Evolutionary conservation across 1,284 basidiomycete genomes (phyloP), one percentile per base, ranked within the genome.

Genomic region (Kalmanozyma brasiliensis): DNA sequence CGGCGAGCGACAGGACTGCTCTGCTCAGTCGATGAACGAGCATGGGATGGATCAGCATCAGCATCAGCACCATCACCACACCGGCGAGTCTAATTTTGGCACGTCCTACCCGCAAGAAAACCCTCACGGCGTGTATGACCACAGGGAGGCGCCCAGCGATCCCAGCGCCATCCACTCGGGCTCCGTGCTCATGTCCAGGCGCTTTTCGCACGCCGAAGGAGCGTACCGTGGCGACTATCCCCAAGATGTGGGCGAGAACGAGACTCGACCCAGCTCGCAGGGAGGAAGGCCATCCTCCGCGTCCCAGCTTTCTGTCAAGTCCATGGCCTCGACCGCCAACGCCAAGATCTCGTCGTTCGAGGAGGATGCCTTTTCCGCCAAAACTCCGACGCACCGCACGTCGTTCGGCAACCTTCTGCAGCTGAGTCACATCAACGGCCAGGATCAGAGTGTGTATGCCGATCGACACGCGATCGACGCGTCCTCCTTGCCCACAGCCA

Each of bases 371-470:
- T 69, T 59, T 23, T 48, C 34, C 30, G 55, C 48, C 13, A 44
- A 52, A n/a, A 69, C 66, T 6, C 66, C 60, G 6, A 69, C 66
- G 2, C 16, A 53, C 11, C 60, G 59, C 8, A 68, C 59, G 13
- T 45, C 42, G 8, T 69, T 69, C 17, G 44, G 40, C 17, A 35
- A 29, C 17, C 17, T 22, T 26, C 17, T 42, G 40, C 42, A 51
- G 7, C 5, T 51, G 13, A 52, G 34, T n/a, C 44, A 49, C 7
- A 24, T 35, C 32, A 26, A 23, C 17, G 44, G 33, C 6, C 10
- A 14, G 17, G 40, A 29, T 9, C 40, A 30, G 40, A 6, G 26
- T 9, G 16, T 9, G 1, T 13, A 19, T 17, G 33, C 17, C 7
- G 44, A 17, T 7, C 11, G 26, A 8, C 22, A 36, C 13, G n/a